Conservation (phyloP, 306 rosid genomes). For the Dryas alaskensis region DNA sequence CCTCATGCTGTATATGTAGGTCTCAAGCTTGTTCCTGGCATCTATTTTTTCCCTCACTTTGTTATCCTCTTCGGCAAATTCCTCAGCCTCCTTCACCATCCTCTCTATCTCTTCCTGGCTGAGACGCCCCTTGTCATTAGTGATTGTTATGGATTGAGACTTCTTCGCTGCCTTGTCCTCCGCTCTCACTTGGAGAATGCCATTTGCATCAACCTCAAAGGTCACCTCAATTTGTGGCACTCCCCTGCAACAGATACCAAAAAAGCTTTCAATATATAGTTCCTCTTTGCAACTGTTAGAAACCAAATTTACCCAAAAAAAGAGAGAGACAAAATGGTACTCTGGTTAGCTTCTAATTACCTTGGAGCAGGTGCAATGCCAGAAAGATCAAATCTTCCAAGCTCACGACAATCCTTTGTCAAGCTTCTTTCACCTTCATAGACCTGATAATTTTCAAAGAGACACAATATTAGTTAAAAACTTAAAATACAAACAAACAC, state of each 20-base stretch:
- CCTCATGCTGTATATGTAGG: constrained; percentile 49
- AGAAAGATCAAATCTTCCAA: constrained; percentile 42
- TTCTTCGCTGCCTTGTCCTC: constrained; percentile 57
- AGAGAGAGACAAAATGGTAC: not conserved
- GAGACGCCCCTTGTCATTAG: constrained; percentile 59
- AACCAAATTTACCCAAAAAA: not conserved
- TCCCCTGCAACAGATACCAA: constrained; percentile 32
- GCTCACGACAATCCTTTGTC: constrained; percentile 53
- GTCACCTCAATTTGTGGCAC: constrained; percentile 64
- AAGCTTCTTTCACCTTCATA: constrained; percentile 53
- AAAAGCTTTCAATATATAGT: not conserved
- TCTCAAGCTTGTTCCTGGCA: constrained; percentile 48
- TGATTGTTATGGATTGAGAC: constrained; percentile 48
- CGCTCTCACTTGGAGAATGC: constrained; percentile 48
- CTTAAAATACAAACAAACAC: not conserved
- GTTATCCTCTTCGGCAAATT: constrained; percentile 54
- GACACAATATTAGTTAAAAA: not conserved
- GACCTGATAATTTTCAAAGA: constrained; percentile 24
- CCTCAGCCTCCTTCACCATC: constrained; percentile 62
- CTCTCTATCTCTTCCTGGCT: constrained; percentile 54
- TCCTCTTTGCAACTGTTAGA: not conserved
- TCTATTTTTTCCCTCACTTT: constrained; percentile 44
- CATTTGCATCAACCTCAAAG: constrained; percentile 57
- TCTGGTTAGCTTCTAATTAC: constrained; percentile 16
- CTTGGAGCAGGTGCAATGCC: constrained; percentile 64